Base-by-base conservation (phyloP, 176 grass and related monocot genomes). In the Eremochloa ophiuroides region DNA sequence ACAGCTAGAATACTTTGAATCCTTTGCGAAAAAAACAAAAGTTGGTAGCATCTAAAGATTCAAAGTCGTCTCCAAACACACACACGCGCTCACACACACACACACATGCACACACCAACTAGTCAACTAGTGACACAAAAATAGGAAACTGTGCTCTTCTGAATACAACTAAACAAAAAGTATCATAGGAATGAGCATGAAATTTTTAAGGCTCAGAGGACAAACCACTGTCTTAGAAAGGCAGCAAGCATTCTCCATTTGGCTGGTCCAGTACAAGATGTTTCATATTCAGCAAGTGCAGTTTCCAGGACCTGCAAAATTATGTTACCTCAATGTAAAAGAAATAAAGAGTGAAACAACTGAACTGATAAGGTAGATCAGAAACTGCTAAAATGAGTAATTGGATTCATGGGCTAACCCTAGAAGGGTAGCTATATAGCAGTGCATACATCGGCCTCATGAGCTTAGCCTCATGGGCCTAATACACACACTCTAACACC, bases 211-310 rank as follows among this genome's bases (percentile, higher is more conserved):
- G 31, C 27, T 69, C 11, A 61, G 18, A 65, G 73, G 42, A 76
- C 87, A 48, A 76, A 97, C 93, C 93, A 91, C 28, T 89, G 85
- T 78, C 69, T 81, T 91, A 97, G 55, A 63, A 93, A 93, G 22
- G 83, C 27, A 29, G 84, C 80, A 82, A 97, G 81, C 48, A 87
- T 91, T 88, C 74, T 90, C 94, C 91, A 97, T 89, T 91, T 97
- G 65, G 79, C 62, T 69, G 88, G 88, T 64, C 94, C 94, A 74
- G 87, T 85, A 84, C 74, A 97, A 87, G 86, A 87, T 65, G 83
- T 41, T 71, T 93, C 91, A 65, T 89, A 93, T 65, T 93, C 90
- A 37, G 83, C 69, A 6, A 93, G 76, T 62, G 88, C 62, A 69
- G 29, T 82, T 71, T 89, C 88, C 41, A 93, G 80, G 62, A 93